phyloP scores from a whole-genome alignment of 768 basidiomycete genomes.

The Mycena floridula region DNA sequence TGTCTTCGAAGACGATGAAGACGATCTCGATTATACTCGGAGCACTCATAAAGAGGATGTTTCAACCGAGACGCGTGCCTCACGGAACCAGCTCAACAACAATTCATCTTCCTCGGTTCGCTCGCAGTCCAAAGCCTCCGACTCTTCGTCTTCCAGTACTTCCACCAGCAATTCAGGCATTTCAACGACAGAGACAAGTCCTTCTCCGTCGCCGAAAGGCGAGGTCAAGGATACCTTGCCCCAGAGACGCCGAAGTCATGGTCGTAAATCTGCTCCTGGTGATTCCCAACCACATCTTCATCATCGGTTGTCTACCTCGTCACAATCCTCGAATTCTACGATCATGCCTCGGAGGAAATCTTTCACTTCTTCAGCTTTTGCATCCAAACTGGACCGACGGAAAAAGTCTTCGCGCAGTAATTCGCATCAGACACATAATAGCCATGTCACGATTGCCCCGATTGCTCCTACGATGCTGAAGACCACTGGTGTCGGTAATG shows the following conservation, averaged over 20 bases:
- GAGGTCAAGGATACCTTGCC: background rate
- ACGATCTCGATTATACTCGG: too few relatives aligned
- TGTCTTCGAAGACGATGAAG: conserved; percentile 27
- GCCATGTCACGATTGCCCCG: conserved; percentile 38
- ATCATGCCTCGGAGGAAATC: conserved; percentile 8
- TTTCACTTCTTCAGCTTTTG: background rate
- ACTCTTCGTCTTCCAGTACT: conserved; percentile 29
- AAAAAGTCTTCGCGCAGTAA: background rate
- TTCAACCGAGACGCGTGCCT: conserved; percentile 58
- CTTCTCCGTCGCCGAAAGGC: background rate
- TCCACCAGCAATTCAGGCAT: background rate
- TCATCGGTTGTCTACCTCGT: conserved; percentile 15
- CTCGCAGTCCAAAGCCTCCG: conserved; percentile 39
- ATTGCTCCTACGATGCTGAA: conserved; percentile 78
- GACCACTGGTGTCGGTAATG: conserved; percentile 51
- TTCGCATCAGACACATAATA: too few relatives aligned
- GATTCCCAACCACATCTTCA: conserved; percentile 16
- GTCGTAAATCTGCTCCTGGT: conserved; percentile 1
- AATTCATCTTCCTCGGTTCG: conserved; percentile 20
- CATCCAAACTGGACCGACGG: conserved; percentile 5
- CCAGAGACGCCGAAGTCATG: conserved; percentile 19
- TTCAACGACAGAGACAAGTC: background rate
- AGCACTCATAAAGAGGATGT: too few relatives aligned
- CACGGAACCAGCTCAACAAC: conserved; percentile 16
- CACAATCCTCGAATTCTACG: conserved; percentile 7